These are phyloP conservation scores for Turritis glabra DNA, from an alignment of 345 rosid genomes.

Conservation along the genomic window DNA sequence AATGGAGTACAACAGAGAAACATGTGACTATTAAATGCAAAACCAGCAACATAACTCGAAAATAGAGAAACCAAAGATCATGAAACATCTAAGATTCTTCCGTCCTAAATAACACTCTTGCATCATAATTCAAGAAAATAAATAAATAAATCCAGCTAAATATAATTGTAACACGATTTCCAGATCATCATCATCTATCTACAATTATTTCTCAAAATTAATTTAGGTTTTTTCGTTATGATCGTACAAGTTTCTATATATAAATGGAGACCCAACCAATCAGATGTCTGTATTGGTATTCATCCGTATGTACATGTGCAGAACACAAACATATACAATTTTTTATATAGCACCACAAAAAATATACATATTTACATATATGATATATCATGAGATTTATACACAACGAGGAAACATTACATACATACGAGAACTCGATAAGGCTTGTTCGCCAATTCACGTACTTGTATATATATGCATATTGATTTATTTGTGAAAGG, in stretches of 20 bases:
- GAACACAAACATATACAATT: neutral
- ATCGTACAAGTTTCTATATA: constrained; percentile 6
- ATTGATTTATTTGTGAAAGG: too few species aligned
- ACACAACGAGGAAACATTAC: too few species aligned
- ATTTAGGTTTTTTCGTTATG: neutral
- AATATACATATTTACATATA: too few species aligned
- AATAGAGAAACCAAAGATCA: neutral
- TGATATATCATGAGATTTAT: too few species aligned
- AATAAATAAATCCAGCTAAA: neutral
- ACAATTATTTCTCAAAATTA: constrained; percentile 14
- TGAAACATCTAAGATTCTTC: constrained; percentile 26
- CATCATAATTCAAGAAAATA: constrained; percentile 15
- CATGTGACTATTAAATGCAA: constrained; percentile 42
- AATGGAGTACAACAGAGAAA: constrained; percentile 30
- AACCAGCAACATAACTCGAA: constrained; percentile 24
- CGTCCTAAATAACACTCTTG: constrained; percentile 22
- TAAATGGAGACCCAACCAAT: constrained; percentile 15
- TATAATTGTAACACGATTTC: constrained; percentile 22
- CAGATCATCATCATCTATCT: constrained; percentile 34
- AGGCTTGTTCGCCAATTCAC: too few species aligned
- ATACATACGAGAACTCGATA: too few species aligned
- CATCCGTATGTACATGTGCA: constrained; percentile 8
- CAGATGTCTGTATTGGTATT: constrained; percentile 6
- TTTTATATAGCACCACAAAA: too few species aligned
- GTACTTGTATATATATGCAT: too few species aligned